Conservation (phyloP, 805 yeast genomes). For the Wickerhamiella lipophila region DNA sequence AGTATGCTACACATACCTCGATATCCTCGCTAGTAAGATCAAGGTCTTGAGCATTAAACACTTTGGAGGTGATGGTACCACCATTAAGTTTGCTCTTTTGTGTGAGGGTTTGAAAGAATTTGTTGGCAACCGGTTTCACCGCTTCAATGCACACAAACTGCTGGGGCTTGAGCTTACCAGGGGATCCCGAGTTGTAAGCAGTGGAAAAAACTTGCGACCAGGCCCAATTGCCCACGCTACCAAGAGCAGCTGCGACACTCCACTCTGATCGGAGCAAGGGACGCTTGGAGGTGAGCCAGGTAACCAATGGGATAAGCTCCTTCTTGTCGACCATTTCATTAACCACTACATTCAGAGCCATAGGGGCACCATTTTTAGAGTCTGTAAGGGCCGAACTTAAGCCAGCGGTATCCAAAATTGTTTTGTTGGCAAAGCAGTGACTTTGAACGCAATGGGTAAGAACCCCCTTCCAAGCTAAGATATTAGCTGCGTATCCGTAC, state of each 20-base stretch:
- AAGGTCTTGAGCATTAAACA: constrained; percentile 1
- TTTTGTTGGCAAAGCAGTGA: constrained; percentile 24
- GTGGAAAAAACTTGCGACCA: constrained; percentile 14
- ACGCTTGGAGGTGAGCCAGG: not conserved
- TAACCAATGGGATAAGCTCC: constrained; percentile 20
- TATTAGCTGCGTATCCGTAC: constrained; percentile 41
- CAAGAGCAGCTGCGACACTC: not conserved
- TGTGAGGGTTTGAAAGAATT: constrained; percentile 11
- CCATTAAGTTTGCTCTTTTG: constrained; percentile 11
- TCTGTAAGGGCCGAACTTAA: constrained; percentile 20
- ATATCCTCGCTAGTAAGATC: constrained; percentile 19
- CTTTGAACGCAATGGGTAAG: constrained; percentile 24
- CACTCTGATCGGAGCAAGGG: constrained; percentile 12
- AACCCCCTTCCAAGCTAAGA: constrained; percentile 35
- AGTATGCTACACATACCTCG: constrained; percentile 20
- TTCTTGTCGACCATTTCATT: constrained; percentile 23
- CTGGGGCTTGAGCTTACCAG: constrained; percentile 21
- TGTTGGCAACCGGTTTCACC: constrained; percentile 16
- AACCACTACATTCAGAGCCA: constrained; percentile 25
- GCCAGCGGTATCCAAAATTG: constrained; percentile 22
- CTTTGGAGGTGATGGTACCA: constrained; percentile 5
- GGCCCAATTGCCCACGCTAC: constrained; percentile 11
- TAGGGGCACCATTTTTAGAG: constrained; percentile 24
- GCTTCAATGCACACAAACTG: constrained; percentile 21
- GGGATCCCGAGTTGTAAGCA: constrained; percentile 20